Evolutionary conservation across 2,329 filamentous ascomycete genomes (phyloP), one percentile per base, ranked within the genome.

Genomic region (Macrophomina phaseolina): DNA sequence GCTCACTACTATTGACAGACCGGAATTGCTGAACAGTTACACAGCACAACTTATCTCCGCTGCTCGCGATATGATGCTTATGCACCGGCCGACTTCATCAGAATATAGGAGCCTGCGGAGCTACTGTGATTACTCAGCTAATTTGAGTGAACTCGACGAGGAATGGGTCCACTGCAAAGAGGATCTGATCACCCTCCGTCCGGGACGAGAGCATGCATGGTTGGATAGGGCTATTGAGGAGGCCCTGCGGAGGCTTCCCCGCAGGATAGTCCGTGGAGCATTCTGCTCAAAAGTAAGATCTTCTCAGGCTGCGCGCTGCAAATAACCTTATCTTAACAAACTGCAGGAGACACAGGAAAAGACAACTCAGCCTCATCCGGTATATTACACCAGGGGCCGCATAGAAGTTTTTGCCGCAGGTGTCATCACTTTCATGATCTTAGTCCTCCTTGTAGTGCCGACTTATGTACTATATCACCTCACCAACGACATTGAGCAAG

Each of bases 171-270:
- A 74, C 8, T 69, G 74, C 2, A 79, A 78, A 68, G 79, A 81
- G 60, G 81, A 82, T 65, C 64, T 82, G 0, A 72, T 82, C 9
- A 79, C 79, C 0, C 69, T 82, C 0, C 69, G 78, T 4, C 70
- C 75, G 2, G 78, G 79, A 0, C 68, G 80, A 63, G 79, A 81
- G 40, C 73, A 76, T 66, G 79, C 80, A 3, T 80, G 77, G 76
- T 72, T 83, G 0, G 80, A 82, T 63, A 69, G 69, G 2, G 49
- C 65, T 0, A 72, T 81, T 5, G 79, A 81, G 61, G 71, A 55
- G 0, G 16, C 70, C 16, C 16, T 45, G 42, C 68, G 49, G 23
- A n/a, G 46, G 23, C 51, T 55, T 16, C 42, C 28, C 2, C 38
- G 42, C 3, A 18, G 16, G 5, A 3, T 38, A 12, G 28, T 12